These are phyloP conservation scores for Salisapilia sapeloensis DNA, from an alignment of 352 stramenopile genomes.

Conservation along the genomic window DNA sequence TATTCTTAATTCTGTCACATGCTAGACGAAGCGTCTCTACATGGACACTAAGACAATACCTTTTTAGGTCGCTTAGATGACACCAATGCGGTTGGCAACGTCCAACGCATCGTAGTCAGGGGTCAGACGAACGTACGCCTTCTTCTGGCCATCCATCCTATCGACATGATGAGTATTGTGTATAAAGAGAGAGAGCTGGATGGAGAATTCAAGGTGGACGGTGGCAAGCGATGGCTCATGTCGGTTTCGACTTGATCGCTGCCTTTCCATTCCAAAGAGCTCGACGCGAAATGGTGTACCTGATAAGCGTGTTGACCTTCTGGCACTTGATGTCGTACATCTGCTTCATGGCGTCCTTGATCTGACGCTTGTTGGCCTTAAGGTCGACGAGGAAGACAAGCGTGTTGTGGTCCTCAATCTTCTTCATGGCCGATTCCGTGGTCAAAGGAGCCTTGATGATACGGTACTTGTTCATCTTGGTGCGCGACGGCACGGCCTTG, in stretches of 20 bases:
- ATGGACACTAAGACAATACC: constrained; percentile 1
- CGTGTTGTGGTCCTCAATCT: constrained; percentile 99
- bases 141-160: constrained; percentile 98
- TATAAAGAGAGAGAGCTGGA: constrained; percentile 4
- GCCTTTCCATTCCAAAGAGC: constrained; percentile 7
- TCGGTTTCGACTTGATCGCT: constrained; percentile 3
- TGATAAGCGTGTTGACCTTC: constrained; percentile 99
- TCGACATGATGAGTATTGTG: constrained; percentile 12
- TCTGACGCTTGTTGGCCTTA: constrained; percentile 99
- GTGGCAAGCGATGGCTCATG: no score
- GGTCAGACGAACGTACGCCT: constrained; percentile 98
- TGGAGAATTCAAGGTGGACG: background rate
- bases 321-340: constrained; percentile 99
- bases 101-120: constrained; percentile 99
- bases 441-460: constrained; percentile 99
- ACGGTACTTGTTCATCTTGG: constrained; percentile 96
- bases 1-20: constrained; percentile 7
- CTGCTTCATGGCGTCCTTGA: constrained; percentile 98
- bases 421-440: constrained; percentile 99
- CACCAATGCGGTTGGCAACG: constrained; percentile 99
- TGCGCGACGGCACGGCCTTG: constrained; percentile 87
- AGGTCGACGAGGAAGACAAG: constrained; percentile 99
- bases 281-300: constrained; percentile 83
- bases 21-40: constrained; percentile 4
- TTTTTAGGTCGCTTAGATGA: constrained; percentile 89